These are phyloP conservation scores for Piper longum DNA, from an alignment of 164 flowering plant genomes.

Conservation along the genomic window DNA sequence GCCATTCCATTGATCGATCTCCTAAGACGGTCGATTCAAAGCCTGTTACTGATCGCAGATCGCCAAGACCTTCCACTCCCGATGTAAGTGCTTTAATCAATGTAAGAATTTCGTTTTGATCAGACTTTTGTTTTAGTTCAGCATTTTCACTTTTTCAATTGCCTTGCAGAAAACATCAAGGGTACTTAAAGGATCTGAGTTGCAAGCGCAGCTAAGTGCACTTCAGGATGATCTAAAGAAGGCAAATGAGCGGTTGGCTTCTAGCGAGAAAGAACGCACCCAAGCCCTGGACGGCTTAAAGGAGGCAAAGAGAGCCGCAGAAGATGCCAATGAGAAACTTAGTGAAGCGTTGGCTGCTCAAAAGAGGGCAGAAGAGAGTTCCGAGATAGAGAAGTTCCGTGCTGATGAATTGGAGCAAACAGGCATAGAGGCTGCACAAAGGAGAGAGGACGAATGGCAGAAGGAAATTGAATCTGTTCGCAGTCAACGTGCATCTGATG, in stretches of 20 bases:
- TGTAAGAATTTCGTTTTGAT: background rate
- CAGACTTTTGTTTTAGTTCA: background rate
- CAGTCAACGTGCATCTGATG: conserved; percentile 65
- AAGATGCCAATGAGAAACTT: conserved; percentile 72
- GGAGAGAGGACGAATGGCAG: conserved; percentile 68
- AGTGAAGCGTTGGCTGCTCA: conserved; percentile 68
- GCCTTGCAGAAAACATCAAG: conserved; percentile 46
- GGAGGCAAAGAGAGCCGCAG: conserved; percentile 52
- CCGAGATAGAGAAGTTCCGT: conserved; percentile 85
- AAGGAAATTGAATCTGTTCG: conserved; percentile 58
- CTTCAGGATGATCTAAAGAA: conserved; percentile 75
- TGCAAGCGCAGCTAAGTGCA: conserved; percentile 45
- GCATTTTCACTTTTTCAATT: conserved; percentile 4
- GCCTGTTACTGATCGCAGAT: conserved; percentile 24
- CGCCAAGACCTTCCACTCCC: conserved; percentile 43
- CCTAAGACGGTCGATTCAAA: conserved; percentile 48
- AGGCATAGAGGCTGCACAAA: conserved; percentile 65
- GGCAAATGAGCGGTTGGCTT: conserved; percentile 49
- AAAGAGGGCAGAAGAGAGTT: conserved; percentile 71
- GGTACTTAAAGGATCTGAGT: conserved; percentile 43
- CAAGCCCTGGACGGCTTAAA: conserved; percentile 54
- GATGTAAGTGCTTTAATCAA: conserved; percentile 30
- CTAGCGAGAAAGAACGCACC: conserved; percentile 55
- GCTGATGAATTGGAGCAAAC: conserved; percentile 81
- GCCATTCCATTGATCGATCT: conserved; percentile 55